Evolutionary conservation across 1,284 basidiomycete genomes (phyloP).

Genomic region (Cystobasidiaceae sp.): DNA sequence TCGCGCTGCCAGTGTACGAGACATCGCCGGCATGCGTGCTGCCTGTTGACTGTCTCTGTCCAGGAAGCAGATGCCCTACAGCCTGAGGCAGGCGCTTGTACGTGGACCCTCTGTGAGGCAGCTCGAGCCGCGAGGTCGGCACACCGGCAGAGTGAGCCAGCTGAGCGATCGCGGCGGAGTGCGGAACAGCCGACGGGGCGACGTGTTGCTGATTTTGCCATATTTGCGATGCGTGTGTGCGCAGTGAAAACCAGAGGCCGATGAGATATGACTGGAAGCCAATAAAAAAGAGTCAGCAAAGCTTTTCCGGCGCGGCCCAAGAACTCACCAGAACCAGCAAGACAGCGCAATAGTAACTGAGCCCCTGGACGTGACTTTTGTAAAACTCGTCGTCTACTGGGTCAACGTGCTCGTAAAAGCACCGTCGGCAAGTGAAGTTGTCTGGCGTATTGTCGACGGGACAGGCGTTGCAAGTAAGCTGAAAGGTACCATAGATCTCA

Average conservation of each 20-base stretch:
- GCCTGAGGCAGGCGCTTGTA: conserved; percentile 12
- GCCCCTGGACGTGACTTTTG: conserved; percentile 81
- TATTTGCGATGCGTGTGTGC: conserved; percentile 96
- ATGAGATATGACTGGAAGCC: conserved; percentile 87
- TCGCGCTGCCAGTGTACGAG: conserved; percentile 2
- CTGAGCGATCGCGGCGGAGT: conserved; percentile 35
- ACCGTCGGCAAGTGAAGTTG: conserved; percentile 66
- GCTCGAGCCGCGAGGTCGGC: conserved; percentile 62
- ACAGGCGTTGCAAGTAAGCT: conserved; percentile 87
- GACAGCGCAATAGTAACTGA: conserved; percentile 91
- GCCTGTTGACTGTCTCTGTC: conserved; percentile 1
- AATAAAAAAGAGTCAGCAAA: too few relatives aligned
- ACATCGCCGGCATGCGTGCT: conserved; percentile 14
- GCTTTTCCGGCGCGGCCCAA: not conserved
- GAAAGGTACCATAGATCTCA: conserved; percentile 96
- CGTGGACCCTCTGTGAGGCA: conserved; percentile 43
- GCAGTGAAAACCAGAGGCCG: conserved; percentile 96
- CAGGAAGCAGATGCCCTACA: not conserved
- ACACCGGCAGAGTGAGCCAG: conserved; percentile 52
- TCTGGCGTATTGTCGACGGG: conserved; percentile 51
- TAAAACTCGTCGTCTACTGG: conserved; percentile 93
- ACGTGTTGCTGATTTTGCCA: conserved; percentile 88
- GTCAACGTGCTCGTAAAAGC: conserved; percentile 92
- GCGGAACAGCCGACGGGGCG: conserved; percentile 34
- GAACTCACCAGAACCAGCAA: conserved; percentile 78